Evolutionary conservation across 2,329 filamentous ascomycete species (phyloP).

Genomic region (Claviceps africana): DNA sequence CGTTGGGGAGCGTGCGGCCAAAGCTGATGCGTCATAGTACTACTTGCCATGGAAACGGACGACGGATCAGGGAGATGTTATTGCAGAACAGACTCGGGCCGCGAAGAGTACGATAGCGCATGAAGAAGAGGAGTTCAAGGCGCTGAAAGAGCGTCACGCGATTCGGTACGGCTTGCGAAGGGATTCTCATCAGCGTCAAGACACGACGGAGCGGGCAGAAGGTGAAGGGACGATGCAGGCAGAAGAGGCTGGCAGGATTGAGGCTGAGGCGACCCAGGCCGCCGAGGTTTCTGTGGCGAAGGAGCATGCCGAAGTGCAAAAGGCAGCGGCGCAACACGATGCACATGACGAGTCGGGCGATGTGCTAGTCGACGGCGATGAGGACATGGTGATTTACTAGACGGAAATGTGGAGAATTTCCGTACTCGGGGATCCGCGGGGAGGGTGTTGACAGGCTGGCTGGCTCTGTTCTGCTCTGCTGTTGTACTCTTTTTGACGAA

Average conservation of each 20-base stretch:
- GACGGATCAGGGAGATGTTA: constrained; percentile 51
- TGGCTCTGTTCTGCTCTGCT: too few species aligned
- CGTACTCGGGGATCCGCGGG: neutral
- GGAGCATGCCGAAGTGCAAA: neutral
- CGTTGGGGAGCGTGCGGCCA: neutral
- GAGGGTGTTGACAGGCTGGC: neutral
- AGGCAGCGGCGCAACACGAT: constrained; percentile 20
- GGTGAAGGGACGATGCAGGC: neutral
- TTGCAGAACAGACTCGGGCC: constrained; percentile 56
- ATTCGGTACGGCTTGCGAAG: constrained; percentile 13
- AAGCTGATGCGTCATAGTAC: constrained; percentile 38
- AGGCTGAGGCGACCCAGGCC: neutral
- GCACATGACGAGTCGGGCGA: constrained; percentile 59
- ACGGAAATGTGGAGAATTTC: neutral
- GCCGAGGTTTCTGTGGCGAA: neutral
- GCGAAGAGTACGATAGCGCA: constrained; percentile 47
- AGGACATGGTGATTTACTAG: constrained; percentile 87
- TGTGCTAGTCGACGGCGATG: constrained; percentile 69
- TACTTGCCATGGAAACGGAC: constrained; percentile 74
- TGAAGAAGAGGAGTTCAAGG: constrained; percentile 51
- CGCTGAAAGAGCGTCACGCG: constrained; percentile 26
- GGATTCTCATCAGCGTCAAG: constrained; percentile 3
- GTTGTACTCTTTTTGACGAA: too few species aligned
- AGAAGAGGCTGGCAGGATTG: constrained; percentile 2
- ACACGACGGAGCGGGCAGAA: constrained; percentile 20